phyloP scores from a whole-genome alignment of 495 filamentous ascomycete genomes.

The Neurospora africana region DNA sequence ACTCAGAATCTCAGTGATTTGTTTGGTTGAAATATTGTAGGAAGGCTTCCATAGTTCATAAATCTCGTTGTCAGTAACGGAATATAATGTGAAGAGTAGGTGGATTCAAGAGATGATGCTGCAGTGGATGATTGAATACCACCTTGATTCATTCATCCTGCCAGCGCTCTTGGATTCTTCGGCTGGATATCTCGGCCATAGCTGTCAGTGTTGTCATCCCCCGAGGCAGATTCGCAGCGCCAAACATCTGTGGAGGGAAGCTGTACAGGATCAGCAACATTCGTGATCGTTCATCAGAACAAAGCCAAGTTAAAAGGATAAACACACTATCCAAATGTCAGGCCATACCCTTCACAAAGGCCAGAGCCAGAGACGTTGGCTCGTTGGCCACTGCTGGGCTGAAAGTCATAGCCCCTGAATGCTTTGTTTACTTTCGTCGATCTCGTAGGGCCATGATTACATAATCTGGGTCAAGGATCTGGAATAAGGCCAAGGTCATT shows the following conservation, averaged over 20 bases:
- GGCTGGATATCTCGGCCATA: neutral
- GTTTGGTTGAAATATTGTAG: too few species aligned
- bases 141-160: too few species aligned
- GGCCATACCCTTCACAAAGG: neutral
- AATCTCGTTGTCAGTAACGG: too few species aligned
- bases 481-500: neutral
- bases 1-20: too few species aligned
- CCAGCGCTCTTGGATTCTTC: neutral
- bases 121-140: too few species aligned
- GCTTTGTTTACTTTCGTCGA: neutral
- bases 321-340: neutral
- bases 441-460: neutral
- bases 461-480: neutral
- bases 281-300: too few species aligned
- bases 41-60: too few species aligned
- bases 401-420: neutral
- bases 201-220: neutral
- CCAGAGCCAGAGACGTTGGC: neutral
- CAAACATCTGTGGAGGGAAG: neutral
- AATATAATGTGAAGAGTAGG: too few species aligned
- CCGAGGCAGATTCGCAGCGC: neutral
- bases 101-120: too few species aligned
- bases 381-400: neutral
- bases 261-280: neutral
- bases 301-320: neutral